Conservation (phyloP, 2,329 filamentous ascomycete genomes). For the Botrytis hyacinthi region DNA sequence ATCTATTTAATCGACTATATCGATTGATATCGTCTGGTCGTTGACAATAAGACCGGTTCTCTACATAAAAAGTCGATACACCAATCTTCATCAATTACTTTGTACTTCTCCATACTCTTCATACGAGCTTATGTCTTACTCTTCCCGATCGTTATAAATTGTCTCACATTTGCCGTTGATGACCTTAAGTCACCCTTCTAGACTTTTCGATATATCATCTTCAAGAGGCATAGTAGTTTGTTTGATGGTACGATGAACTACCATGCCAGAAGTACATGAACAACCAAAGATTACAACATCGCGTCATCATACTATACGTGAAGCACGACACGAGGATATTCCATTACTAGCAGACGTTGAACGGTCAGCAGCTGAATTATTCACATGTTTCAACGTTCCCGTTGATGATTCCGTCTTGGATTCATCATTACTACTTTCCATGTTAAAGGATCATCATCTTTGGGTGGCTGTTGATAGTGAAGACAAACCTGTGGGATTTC, state of each 20-base stretch:
- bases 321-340: constrained; percentile 31
- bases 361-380: constrained; percentile 35
- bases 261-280: constrained; percentile 20
- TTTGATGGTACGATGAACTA: constrained; percentile 15
- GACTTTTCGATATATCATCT: constrained; percentile 10
- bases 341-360: constrained; percentile 35
- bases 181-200: constrained; percentile 4
- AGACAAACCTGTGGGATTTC: constrained; percentile 36
- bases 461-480: constrained; percentile 34
- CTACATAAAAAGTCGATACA: background rate
- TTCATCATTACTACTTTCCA: constrained; percentile 25
- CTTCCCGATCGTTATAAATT: constrained; percentile 1
- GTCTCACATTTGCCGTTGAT: constrained; percentile 16
- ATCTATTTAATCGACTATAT: background rate
- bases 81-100: background rate
- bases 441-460: constrained; percentile 33
- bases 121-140: constrained; percentile 13
- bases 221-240: background rate
- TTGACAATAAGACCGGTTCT: background rate
- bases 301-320: constrained; percentile 8
- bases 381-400: constrained; percentile 30
- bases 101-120: background rate
- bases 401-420: constrained; percentile 32
- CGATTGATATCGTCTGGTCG: background rate
- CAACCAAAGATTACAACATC: background rate